Percentiles rank a stretch among this genome's conserved stretches.
These are phyloP conservation scores for Aspergillus sclerotialis DNA, from an alignment of 2,329 filamentous ascomycete species.

Conservation along the genomic window DNA sequence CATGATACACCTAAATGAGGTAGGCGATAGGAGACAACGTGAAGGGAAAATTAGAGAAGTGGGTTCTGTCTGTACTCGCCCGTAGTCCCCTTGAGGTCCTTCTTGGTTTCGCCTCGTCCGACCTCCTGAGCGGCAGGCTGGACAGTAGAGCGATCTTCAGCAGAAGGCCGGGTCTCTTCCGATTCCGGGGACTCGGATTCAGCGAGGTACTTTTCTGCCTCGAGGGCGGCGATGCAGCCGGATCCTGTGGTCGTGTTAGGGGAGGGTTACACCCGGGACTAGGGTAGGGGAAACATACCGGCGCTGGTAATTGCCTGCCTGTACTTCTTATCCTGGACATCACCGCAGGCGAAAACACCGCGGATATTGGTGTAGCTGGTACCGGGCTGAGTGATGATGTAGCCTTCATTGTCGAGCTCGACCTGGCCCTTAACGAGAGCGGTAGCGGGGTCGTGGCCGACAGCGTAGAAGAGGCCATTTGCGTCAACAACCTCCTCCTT, in stretches of 20 bases:
- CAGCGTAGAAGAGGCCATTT: slow-evolving; percentile 92
- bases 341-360: slow-evolving; percentile 92
- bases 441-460: slow-evolving; percentile 93
- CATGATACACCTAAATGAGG: not conserved
- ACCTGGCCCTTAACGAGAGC: slow-evolving; percentile 84
- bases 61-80: slow-evolving; percentile 59
- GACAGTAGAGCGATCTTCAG: slow-evolving; percentile 41
- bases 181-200: slow-evolving; percentile 58
- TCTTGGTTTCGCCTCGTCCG: slow-evolving; percentile 30
- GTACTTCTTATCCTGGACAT: slow-evolving; percentile 98
- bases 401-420: slow-evolving; percentile 81
- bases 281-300: slow-evolving; percentile 52
- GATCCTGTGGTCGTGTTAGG: slow-evolving; percentile 53
- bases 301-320: slow-evolving; percentile 97
- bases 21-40: too few species aligned
- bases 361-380: slow-evolving; percentile 80
- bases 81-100: slow-evolving; percentile 41
- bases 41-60: slow-evolving; percentile 53
- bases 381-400: slow-evolving; percentile 82
- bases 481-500: slow-evolving; percentile 77
- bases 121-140: slow-evolving; percentile 21
- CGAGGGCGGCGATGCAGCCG: slow-evolving; percentile 89
- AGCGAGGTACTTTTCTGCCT: slow-evolving; percentile 87
- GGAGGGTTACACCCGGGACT: slow-evolving; percentile 1
- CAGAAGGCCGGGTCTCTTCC: slow-evolving; percentile 35